Base-by-base conservation (phyloP, 495 filamentous ascomycete genomes). In the Aspergillus sclerotiicarbonarius region DNA sequence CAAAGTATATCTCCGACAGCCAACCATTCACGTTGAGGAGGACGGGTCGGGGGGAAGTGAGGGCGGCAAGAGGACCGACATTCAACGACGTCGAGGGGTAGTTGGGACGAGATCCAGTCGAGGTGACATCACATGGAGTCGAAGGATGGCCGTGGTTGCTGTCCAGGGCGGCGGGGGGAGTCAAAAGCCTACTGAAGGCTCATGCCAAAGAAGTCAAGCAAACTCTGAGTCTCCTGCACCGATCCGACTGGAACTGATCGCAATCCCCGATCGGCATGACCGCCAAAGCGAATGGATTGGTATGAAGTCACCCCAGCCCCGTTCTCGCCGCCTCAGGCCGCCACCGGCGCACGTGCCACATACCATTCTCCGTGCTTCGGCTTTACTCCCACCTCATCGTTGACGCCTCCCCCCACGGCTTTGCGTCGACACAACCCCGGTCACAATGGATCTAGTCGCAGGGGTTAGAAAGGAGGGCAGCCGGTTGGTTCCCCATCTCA, bases 401-500 rank as follows among this genome's bases (percentile, higher is more conserved):
- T 37, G 19, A 29, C 19, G 5, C 41, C 13, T 29, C 35, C 13
- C 49, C 32, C 37, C 4, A 21, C 44, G 9, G 15, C n/a, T 30
- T 9, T 19, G 15, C n/a, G 19, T 50, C 15, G 20, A 59, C n/a
- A 56, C 13, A 57, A 19, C 5, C 47, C 29, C 25, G 16, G 16
- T 20, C 58, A 73, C 45, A 51, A 98, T 98, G 94, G 94, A 98
- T 82, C 85, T 98, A 52, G 84, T 98, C 51, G 90, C 93, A 30
- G 86, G 90, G 19, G 85, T 98, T 50, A 89, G 92, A 61, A 98
- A 98, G 77, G 86, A 90, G 70, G 92, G 93, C 60, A 96, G 91
- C 53, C 90, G 84, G 83, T 85, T 67, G 57, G 72, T 61, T 15
- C n/a, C n/a, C 44, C 21, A 20, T 9, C 15, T 21, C 21, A n/a